phyloP scores from a whole-genome alignment of 371 early-diverging fungal species.

The Choanephora cucurbitarum region DNA sequence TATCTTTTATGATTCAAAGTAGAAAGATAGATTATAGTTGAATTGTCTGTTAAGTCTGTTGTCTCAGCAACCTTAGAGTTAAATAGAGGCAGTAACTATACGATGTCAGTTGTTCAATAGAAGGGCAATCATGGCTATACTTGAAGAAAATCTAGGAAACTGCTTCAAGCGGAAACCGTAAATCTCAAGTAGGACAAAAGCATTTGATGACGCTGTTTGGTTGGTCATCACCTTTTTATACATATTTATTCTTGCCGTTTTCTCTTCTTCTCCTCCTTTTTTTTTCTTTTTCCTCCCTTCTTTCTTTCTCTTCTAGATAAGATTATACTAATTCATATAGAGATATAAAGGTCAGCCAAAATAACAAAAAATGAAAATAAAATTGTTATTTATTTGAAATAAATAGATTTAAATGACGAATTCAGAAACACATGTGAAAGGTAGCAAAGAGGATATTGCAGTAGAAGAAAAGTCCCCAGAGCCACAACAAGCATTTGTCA shows the following conservation, averaged over 20 bases:
- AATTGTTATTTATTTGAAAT: no score
- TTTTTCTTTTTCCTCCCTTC: background rate
- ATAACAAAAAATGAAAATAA: no score
- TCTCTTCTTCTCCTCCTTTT: background rate
- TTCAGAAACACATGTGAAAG: constrained; percentile 13
- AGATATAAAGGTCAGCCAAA: no score
- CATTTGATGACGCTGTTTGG: constrained; percentile 20
- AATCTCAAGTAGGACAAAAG: constrained; percentile 16
- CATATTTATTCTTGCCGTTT: constrained; percentile 7
- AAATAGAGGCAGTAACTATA: background rate
- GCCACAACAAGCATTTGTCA: background rate
- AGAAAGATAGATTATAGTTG: constrained; percentile 5
- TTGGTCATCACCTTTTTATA: constrained; percentile 16
- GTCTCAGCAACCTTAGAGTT: no score
- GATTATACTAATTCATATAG: no score
- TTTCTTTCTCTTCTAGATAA: constrained; percentile 4
- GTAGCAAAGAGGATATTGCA: constrained; percentile 10
- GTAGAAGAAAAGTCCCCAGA: constrained; percentile 6
- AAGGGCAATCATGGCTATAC: background rate
- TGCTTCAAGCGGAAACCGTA: constrained; percentile 4
- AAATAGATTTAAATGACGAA: constrained; percentile 10
- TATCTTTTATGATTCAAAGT: background rate
- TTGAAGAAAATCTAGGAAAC: background rate
- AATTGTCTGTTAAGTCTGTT: background rate
- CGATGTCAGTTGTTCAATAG: background rate